A percentile compares a stretch with the other conserved stretches of the same genome.
These are phyloP conservation scores for Monosporozyma aquatica DNA, from an alignment of 805 yeast genomes.

Conservation along the genomic window DNA sequence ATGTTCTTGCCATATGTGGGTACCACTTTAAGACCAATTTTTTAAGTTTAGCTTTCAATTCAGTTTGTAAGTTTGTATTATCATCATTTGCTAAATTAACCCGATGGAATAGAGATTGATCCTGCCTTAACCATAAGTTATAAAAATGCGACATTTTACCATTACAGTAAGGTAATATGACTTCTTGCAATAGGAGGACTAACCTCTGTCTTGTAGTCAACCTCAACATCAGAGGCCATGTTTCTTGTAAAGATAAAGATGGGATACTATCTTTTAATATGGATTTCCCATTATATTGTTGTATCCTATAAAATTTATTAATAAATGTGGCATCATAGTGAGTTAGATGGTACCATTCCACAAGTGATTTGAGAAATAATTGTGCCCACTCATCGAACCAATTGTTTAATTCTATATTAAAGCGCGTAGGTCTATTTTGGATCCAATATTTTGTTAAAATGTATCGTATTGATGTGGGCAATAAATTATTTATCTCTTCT, in stretches of 20 bases:
- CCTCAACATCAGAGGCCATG: slow-evolving; percentile 20
- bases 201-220: slow-evolving; percentile 45
- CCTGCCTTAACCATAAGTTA: not conserved
- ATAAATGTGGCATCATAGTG: slow-evolving; percentile 81
- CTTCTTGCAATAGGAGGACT: slow-evolving; percentile 47
- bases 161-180: slow-evolving; percentile 57
- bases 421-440: slow-evolving; percentile 60
- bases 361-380: slow-evolving; percentile 44
- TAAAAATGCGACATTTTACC: slow-evolving; percentile 40
- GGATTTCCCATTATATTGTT: slow-evolving; percentile 21
- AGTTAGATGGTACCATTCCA: slow-evolving; percentile 64
- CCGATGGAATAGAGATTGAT: not conserved
- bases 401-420: slow-evolving; percentile 50
- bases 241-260: not conserved
- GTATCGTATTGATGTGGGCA: slow-evolving; percentile 77
- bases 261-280: not conserved
- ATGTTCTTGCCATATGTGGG: slow-evolving; percentile 45
- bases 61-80: not conserved
- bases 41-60: slow-evolving; percentile 6
- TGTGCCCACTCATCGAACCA: slow-evolving; percentile 67
- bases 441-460: slow-evolving; percentile 70
- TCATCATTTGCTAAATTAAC: not conserved
- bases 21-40: slow-evolving; percentile 45
- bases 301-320: slow-evolving; percentile 86
- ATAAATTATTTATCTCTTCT: slow-evolving; percentile 61